A percentile compares a stretch with the other conserved stretches of the same genome.
phyloP scores from a whole-genome alignment of 2,329 filamentous ascomycete species.

The Phoma herbarum region DNA sequence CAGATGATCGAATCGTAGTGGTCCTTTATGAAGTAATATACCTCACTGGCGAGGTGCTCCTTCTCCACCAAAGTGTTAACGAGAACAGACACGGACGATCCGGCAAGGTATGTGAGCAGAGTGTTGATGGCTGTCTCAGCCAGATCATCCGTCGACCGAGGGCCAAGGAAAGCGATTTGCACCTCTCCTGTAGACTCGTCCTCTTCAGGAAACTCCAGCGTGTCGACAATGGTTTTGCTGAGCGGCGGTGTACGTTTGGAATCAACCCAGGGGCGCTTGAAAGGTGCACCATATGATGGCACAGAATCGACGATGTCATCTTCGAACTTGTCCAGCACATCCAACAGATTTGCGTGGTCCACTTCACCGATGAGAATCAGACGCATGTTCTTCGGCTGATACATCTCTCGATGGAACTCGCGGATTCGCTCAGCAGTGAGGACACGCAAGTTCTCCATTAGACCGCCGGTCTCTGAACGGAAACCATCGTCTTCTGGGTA shows the following conservation, averaged over 20 bases:
- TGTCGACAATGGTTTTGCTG: slow-evolving; percentile 75
- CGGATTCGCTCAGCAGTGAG: slow-evolving; percentile 89
- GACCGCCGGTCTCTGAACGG: slow-evolving; percentile 96
- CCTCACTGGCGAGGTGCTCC: slow-evolving; percentile 87
- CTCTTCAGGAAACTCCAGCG: slow-evolving; percentile 92
- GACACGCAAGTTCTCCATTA: slow-evolving; percentile 89
- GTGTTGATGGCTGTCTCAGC: slow-evolving; percentile 77
- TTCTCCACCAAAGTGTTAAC: slow-evolving; percentile 94
- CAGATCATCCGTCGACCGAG: slow-evolving; percentile 74
- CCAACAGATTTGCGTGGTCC: slow-evolving; percentile 79
- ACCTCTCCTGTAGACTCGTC: slow-evolving; percentile 94
- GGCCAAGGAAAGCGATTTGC: slow-evolving; percentile 85
- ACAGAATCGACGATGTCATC: slow-evolving; percentile 84
- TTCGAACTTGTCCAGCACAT: slow-evolving; percentile 88
- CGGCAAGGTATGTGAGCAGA: slow-evolving; percentile 85
- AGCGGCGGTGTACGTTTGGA: slow-evolving; percentile 80
- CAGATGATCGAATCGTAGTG: slow-evolving; percentile 85
- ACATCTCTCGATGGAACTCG: slow-evolving; percentile 96
- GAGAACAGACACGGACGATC: slow-evolving; percentile 89
- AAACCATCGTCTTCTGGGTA: slow-evolving; percentile 93
- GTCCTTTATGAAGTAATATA: slow-evolving; percentile 80
- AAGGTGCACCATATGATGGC: slow-evolving; percentile 76
- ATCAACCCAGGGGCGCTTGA: slow-evolving; percentile 90
- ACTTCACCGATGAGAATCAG: slow-evolving; percentile 92
- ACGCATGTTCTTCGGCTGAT: slow-evolving; percentile 94